phyloP scores from a whole-genome alignment of 768 basidiomycete genomes.

The Gloeophyllum trabeum region DNA sequence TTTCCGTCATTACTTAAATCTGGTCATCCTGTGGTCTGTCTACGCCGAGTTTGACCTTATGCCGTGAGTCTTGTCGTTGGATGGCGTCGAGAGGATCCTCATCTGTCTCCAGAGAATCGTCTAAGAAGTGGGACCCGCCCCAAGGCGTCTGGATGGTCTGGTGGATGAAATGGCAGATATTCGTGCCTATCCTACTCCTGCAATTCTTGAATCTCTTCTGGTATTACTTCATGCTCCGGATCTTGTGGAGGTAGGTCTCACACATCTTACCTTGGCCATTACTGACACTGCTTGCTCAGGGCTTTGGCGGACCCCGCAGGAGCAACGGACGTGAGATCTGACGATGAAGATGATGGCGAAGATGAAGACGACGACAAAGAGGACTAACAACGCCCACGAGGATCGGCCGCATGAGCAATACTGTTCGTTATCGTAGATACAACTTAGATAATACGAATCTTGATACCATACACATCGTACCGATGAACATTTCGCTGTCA shows the following conservation, averaged over 20 bases:
- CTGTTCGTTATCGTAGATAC: no score
- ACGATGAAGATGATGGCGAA: constrained; percentile 53
- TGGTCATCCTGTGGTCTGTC: constrained; percentile 80
- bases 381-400: constrained; percentile 17
- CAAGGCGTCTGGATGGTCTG: constrained; percentile 57
- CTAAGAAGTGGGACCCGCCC: constrained; percentile 44
- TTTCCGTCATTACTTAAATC: constrained; percentile 87
- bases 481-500: no score
- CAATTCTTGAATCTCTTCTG: constrained; percentile 88
- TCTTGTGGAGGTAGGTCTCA: constrained; percentile 52
- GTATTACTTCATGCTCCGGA: constrained; percentile 78
- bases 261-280: not conserved
- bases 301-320: constrained; percentile 30
- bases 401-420: no score
- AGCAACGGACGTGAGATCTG: constrained; percentile 69
- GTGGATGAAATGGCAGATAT: constrained; percentile 83
- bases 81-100: not conserved
- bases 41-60: constrained; percentile 67
- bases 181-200: constrained; percentile 60
- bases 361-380: constrained; percentile 20
- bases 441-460: no score
- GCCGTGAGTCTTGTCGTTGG: constrained; percentile 56
- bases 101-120: no score
- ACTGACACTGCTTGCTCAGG: constrained; percentile 22
- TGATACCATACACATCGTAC: no score